Evolutionary conservation across 176 grass and related monocot species (phyloP), one percentile per base, ranked within the genome.

Genomic region (Metroxylon sagu): DNA sequence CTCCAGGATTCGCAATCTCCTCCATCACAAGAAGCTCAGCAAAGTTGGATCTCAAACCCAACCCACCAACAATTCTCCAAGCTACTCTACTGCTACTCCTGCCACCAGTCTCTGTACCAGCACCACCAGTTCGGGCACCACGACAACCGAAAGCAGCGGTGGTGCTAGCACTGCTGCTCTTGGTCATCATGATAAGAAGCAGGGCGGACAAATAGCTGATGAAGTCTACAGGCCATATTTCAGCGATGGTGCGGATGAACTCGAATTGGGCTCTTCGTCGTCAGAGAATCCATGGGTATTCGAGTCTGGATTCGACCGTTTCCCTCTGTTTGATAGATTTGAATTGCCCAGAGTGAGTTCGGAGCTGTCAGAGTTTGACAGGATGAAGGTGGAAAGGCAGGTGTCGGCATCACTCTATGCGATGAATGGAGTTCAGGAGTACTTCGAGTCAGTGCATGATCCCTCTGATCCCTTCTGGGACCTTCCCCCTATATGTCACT

Each of bases 21-120:
- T 97, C 71, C 69, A 83, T 69, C 87, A 80, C 79, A 90, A 97
- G 73, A 87, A 84, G 74, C 61, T 87, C 77, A 80, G 84, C 66
- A 86, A 91, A 25, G 62, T 10, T 2, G 52, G 26, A 53, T 17
- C 57, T 43, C 50, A 53, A 17, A 59, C 65, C 4, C 61, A 62
- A 19, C 26, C 56, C 43, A 50, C 49, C 19, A 6, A 21, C 26
- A 19, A 60, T 6, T 49, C 54, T 68, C 29, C 63, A 1, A 60
- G 39, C 52, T 72, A 55, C 61, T 53, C 57, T 30, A 50, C 16
- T 52, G 14, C 18, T 18, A 58, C 62, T 48, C 54, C 66, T 35
- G 31, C 60, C 29, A 52, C 64, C 7, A 59, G 57, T 49, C 29
- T 16, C 1, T 50, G 66, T 30, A 75, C 62, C 52, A 59, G 52